phyloP scores from a whole-genome alignment of 768 basidiomycete genomes.

The Rhodosporidiobolus odoratus region DNA sequence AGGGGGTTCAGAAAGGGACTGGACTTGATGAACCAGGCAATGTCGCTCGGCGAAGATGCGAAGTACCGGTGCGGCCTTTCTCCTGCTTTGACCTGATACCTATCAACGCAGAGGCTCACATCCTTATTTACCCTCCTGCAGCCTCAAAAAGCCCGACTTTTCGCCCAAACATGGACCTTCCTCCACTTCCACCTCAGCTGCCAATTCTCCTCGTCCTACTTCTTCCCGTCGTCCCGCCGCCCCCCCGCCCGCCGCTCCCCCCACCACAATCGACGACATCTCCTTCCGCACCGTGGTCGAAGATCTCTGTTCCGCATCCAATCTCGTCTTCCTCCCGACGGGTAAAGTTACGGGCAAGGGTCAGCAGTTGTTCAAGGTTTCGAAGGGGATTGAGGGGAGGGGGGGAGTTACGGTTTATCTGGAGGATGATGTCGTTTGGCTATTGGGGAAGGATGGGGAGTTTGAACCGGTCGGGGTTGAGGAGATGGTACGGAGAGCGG shows the following conservation, averaged over 20 bases:
- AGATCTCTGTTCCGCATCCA: constrained; percentile 75
- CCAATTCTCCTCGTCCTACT: constrained; percentile 47
- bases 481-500: constrained; percentile 62
- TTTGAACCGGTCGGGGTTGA: constrained; percentile 75
- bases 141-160: constrained; percentile 34
- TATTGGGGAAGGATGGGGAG: constrained; percentile 53
- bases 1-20: constrained; percentile 81
- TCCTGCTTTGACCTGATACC: background rate
- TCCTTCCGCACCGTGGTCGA: constrained; percentile 92
- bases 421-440: constrained; percentile 90
- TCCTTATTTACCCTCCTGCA: background rate
- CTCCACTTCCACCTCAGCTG: constrained; percentile 41
- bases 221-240: constrained; percentile 51
- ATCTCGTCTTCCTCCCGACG: constrained; percentile 81
- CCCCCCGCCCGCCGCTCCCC: background rate
- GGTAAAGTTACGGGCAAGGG: constrained; percentile 55
- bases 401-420: constrained; percentile 78
- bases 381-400: constrained; percentile 65
- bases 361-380: constrained; percentile 79
- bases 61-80: constrained; percentile 43
- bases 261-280: constrained; percentile 55
- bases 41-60: constrained; percentile 75
- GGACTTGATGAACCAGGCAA: constrained; percentile 89
- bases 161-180: constrained; percentile 22
- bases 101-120: background rate